Percentiles rank a stretch among this genome's conserved stretches.
Conservation (phyloP, 2,329 filamentous ascomycete genomes). For the Thelonectria blattea region DNA sequence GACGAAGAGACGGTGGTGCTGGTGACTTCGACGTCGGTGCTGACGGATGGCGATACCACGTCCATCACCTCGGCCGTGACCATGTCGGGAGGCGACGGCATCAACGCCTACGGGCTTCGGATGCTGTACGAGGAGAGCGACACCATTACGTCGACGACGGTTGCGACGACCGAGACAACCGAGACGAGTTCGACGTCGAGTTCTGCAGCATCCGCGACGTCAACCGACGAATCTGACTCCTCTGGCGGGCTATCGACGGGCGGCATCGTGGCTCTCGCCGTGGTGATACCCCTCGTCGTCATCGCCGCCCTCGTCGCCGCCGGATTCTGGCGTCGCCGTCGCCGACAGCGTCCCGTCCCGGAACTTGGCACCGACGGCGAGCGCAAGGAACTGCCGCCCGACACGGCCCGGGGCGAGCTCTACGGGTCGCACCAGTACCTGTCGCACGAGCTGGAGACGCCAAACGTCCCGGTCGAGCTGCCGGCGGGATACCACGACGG, state of each 20-base stretch:
- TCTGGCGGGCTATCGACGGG: constrained; percentile 31
- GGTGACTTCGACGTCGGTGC: constrained; percentile 35
- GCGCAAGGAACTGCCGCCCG: constrained; percentile 18
- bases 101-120: constrained; percentile 44
- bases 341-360: constrained; percentile 8
- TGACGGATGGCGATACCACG: constrained; percentile 19
- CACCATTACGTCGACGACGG: constrained; percentile 20
- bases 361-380: constrained; percentile 2
- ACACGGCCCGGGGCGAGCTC: constrained; percentile 9
- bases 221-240: neutral
- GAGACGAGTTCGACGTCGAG: constrained; percentile 10
- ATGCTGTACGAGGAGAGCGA: constrained; percentile 46
- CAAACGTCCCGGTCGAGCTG: constrained; percentile 13
- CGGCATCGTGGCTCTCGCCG: constrained; percentile 38
- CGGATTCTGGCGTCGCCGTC: constrained; percentile 41
- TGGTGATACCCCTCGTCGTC: constrained; percentile 40
- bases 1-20: constrained; percentile 30
- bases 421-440: constrained; percentile 15
- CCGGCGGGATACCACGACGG: constrained; percentile 14
- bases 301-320: constrained; percentile 33
- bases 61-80: constrained; percentile 28
- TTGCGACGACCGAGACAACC: constrained; percentile 17
- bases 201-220: neutral
- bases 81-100: constrained; percentile 34
- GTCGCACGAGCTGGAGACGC: constrained; percentile 17